Evolutionary conservation across 2,329 filamentous ascomycete species (phyloP), one percentile per base, ranked within the genome.

Genomic region (Xylariaceae sp.): DNA sequence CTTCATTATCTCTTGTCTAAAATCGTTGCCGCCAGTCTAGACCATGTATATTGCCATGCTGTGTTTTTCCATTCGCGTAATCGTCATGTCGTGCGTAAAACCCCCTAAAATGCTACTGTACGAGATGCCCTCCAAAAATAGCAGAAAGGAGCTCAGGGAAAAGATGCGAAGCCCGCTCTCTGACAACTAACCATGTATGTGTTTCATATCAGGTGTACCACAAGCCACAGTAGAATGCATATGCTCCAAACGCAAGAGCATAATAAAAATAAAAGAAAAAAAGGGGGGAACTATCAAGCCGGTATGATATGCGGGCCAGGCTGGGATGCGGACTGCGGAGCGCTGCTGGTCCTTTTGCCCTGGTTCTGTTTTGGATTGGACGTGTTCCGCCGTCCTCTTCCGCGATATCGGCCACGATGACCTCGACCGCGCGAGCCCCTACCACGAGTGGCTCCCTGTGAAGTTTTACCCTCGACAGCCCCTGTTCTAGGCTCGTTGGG

Each of bases 331-430:
- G 37, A 28, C n/a, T 45, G 46, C 8, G 36, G 34, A 33, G 34
- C 19, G 33, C 36, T 40, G 28, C 33, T 45, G 9, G 37, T 49
- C 23, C 40, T 44, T 31, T 46, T 58, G 33, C 51, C 58, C 16
- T 64, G 59, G 24, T 44, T 60, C 26, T 53, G 48, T 47, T 54
- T 65, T 8, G 58, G 41, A 28, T 57, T 63, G 28, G 65, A 61
- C 26, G 56, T 36, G 29, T 67, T 65, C 19, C 61, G 64, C 44
- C 66, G 66, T n/a, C 65, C 64, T 52, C 58, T 64, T 21, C 67
- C 65, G 37, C 67, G 67, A 53, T 64, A 65, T 34, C 65, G 65
- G 24, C 66, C 64, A 31, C 67, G 66, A 44, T 53, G 24, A 14
- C 58, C 58, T 59, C 66, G 62, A 28, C 68, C 64, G 12, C 67